Percentiles rank a stretch among this genome's conserved stretches.
Evolutionary conservation across 2,329 filamentous ascomycete species (phyloP).

Genomic region (Capronia coronata): DNA sequence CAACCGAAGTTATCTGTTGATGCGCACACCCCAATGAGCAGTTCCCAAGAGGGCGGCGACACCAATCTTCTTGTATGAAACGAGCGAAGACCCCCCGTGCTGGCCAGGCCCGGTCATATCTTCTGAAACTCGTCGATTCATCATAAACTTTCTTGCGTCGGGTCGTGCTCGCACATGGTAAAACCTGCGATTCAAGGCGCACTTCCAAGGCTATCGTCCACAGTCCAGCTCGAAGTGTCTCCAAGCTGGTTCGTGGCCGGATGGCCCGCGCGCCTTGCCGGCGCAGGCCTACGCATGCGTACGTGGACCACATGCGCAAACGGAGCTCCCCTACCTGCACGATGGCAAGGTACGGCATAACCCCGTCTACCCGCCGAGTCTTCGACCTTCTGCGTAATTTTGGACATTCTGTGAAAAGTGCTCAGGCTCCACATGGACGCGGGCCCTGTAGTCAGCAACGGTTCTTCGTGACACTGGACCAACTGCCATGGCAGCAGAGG

Average conservation of each 20-base stretch:
- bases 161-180: constrained; percentile 7
- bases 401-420: constrained; percentile 2
- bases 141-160: constrained; percentile 4
- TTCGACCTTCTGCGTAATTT: constrained; percentile 9
- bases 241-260: not conserved
- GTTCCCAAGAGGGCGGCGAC: not conserved
- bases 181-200: constrained; percentile 3
- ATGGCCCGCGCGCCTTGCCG: not conserved
- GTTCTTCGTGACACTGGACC: constrained; percentile 6
- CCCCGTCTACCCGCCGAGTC: constrained; percentile 15
- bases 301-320: constrained; percentile 8
- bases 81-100: constrained; percentile 3
- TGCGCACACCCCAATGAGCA: not conserved
- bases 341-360: constrained; percentile 11
- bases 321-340: constrained; percentile 14
- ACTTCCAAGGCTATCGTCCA: constrained; percentile 5
- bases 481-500: not conserved
- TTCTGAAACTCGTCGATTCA: constrained; percentile 3
- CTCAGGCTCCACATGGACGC: constrained; percentile 12
- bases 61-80: not conserved
- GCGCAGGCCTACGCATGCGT: constrained; percentile 6
- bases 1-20: no score
- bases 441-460: constrained; percentile 6
- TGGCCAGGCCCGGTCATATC: constrained; percentile 7
- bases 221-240: no score